Evolutionary conservation across 1,284 basidiomycete species (phyloP).

Genomic region (Ganoderma boninense): DNA sequence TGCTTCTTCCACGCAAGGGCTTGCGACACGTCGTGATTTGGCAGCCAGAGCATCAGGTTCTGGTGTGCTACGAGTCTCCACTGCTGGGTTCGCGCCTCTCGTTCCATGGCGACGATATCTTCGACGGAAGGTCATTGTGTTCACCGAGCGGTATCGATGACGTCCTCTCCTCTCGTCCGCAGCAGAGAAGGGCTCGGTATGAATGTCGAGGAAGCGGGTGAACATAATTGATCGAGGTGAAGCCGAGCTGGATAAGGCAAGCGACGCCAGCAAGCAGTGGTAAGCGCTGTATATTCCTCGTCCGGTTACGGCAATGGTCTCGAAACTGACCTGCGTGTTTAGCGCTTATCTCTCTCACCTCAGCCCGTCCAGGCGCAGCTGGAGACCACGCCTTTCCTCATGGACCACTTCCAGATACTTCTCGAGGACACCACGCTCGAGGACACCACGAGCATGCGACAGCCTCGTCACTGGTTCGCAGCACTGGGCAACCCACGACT

Average conservation of each 20-base stretch:
- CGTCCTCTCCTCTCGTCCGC: slow-evolving; percentile 8
- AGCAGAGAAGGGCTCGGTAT: slow-evolving; percentile 7
- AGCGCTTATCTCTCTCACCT: slow-evolving; percentile 18
- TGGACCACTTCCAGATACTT: not conserved
- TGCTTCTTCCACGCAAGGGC: not conserved
- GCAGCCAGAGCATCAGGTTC: not conserved
- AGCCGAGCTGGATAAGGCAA: not conserved
- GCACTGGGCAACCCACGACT: not conserved
- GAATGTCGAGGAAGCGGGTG: not conserved
- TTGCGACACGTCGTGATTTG: not conserved
- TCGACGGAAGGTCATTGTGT: not conserved
- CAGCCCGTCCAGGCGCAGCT: not conserved
- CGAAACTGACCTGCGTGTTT: slow-evolving; percentile 17
- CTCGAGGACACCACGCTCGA: too few relatives aligned
- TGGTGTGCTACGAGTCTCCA: not conserved
- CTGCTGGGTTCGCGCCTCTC: not conserved
- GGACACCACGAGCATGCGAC: not conserved
- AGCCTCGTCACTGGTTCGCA: not conserved
- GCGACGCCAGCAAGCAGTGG: not conserved
- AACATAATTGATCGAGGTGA: not conserved
- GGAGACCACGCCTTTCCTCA: not conserved
- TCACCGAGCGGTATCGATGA: not conserved
- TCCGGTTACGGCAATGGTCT: slow-evolving; percentile 10
- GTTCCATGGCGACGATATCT: not conserved
- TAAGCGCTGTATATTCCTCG: slow-evolving; percentile 13